Conservation (phyloP, 495 filamentous ascomycete species). For the Apodospora peruviana region DNA sequence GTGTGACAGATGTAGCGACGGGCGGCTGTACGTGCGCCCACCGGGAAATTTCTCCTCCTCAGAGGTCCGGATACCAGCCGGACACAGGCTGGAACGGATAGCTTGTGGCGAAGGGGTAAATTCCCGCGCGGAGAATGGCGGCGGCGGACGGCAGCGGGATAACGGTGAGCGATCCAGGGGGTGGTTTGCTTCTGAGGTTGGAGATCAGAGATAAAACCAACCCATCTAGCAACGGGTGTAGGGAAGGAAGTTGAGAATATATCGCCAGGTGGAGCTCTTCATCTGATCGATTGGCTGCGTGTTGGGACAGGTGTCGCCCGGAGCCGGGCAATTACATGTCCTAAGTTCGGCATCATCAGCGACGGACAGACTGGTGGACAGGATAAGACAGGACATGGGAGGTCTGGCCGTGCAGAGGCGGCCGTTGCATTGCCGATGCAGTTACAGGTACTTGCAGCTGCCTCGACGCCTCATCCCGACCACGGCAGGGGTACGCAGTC, state of each 20-base stretch:
- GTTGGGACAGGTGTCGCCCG: background rate
- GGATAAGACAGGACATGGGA: no score
- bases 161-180: no score
- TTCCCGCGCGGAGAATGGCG: background rate
- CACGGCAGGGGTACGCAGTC: no score
- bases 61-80: background rate
- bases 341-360: no score
- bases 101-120: background rate
- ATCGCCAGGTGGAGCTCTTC: background rate
- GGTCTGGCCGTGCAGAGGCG: background rate
- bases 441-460: background rate
- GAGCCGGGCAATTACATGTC: background rate
- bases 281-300: background rate
- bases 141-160: background rate
- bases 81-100: background rate
- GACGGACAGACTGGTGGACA: no score
- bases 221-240: no score
- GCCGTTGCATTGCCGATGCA: background rate
- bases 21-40: conserved; percentile 27
- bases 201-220: no score
- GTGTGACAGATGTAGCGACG: conserved; percentile 11
- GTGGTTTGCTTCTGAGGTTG: no score
- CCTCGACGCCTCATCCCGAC: background rate
- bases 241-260: background rate
- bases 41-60: conserved; percentile 28